Conservation (phyloP, 805 yeast species). For the Metschnikowia sp. region DNA sequence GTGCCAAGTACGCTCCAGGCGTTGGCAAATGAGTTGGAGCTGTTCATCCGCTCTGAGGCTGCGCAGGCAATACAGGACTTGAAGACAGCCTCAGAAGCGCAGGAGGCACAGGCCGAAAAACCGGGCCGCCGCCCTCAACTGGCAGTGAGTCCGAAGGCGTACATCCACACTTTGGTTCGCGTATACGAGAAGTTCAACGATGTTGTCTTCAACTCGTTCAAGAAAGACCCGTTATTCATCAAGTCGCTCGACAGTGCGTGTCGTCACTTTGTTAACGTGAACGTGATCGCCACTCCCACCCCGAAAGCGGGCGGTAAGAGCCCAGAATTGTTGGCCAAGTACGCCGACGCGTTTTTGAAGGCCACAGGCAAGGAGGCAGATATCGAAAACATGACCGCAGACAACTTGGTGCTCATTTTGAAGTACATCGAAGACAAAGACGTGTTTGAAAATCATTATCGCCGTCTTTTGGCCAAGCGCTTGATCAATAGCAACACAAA, state of each 20-base stretch:
- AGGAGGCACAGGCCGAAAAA: slow-evolving; percentile 17
- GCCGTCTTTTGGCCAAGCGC: slow-evolving; percentile 85
- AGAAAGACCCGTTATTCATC: slow-evolving; percentile 71
- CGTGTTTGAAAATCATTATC: slow-evolving; percentile 88
- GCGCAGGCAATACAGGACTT: slow-evolving; percentile 52
- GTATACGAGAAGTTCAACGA: slow-evolving; percentile 66
- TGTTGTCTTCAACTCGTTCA: slow-evolving; percentile 65
- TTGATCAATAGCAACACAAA: slow-evolving; percentile 83
- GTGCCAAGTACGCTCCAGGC: slow-evolving; percentile 80
- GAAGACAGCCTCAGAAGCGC: slow-evolving; percentile 31
- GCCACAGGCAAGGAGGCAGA: slow-evolving; percentile 70
- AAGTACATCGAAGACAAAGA: slow-evolving; percentile 90
- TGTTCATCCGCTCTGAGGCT: slow-evolving; percentile 57
- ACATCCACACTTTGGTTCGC: slow-evolving; percentile 70
- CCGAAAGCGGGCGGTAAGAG: slow-evolving; percentile 67
- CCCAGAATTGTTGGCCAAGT: slow-evolving; percentile 87
- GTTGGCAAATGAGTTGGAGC: slow-evolving; percentile 67
- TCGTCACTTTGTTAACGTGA: slow-evolving; percentile 74
- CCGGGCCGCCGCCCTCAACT: slow-evolving; percentile 20
- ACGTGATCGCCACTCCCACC: slow-evolving; percentile 71
- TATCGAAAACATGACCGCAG: slow-evolving; percentile 70
- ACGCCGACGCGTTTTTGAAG: slow-evolving; percentile 78
- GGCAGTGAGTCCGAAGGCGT: slow-evolving; percentile 68
- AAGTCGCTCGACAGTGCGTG: slow-evolving; percentile 90
- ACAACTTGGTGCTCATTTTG: slow-evolving; percentile 83